A percentile compares a stretch with the other conserved stretches of the same genome.
Evolutionary conservation across 2,329 filamentous ascomycete species (phyloP).

Genomic region (Lecanicillium sp.): DNA sequence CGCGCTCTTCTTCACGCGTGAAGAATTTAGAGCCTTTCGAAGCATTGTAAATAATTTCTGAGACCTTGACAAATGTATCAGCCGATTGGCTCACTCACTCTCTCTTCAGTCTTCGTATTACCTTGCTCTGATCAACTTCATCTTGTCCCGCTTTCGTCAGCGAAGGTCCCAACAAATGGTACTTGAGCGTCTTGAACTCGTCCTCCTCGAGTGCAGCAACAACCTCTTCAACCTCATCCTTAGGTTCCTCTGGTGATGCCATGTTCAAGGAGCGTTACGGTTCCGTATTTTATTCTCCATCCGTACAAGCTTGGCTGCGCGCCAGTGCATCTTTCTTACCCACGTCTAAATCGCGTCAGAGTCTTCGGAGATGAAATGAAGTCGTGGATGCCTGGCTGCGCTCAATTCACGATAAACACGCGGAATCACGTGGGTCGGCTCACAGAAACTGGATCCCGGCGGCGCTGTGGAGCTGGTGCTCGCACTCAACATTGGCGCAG

Average conservation of each 20-base stretch:
- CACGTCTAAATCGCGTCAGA: constrained; percentile 1
- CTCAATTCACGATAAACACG: constrained; percentile 5
- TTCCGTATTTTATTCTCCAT: not conserved
- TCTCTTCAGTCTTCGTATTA: constrained; percentile 19
- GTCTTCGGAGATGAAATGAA: not conserved
- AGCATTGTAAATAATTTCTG: constrained; percentile 93
- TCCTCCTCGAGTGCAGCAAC: constrained; percentile 20
- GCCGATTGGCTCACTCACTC: not conserved
- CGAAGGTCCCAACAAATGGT: constrained; percentile 81
- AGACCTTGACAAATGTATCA: constrained; percentile 47
- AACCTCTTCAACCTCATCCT: constrained; percentile 6
- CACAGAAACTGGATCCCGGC: constrained; percentile 14
- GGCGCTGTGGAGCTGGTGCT: too few relatives aligned
- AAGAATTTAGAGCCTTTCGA: constrained; percentile 97
- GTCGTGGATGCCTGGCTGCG: not conserved
- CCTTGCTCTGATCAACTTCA: constrained; percentile 83
- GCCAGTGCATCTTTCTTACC: constrained; percentile 4
- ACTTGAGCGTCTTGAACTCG: constrained; percentile 61
- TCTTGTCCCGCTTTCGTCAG: constrained; percentile 92
- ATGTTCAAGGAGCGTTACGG: not conserved
- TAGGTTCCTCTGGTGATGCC: constrained; percentile 3
- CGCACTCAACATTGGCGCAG: constrained; percentile 2
- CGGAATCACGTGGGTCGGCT: constrained; percentile 8
- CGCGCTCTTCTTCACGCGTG: constrained; percentile 76
- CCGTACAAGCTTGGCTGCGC: not conserved